Conservation (phyloP, 768 basidiomycete genomes). For the Termitomyces sp. region DNA sequence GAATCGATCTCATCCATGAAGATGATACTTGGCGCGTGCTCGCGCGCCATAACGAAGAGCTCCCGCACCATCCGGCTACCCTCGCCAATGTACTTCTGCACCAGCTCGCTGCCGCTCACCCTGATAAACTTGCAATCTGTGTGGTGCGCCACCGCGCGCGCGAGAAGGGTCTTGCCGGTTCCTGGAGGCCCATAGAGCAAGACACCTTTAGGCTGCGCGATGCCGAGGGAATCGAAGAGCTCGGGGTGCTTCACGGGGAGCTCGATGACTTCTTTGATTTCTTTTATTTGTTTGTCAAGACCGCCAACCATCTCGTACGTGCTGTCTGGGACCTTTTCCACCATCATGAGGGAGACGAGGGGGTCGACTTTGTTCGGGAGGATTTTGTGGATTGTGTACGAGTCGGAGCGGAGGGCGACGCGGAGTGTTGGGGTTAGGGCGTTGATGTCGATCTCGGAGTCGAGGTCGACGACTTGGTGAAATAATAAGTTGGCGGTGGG, state of each 20-base stretch:
- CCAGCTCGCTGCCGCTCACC: conserved; percentile 90
- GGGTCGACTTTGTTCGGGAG: conserved; percentile 98
- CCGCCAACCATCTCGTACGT: conserved; percentile 99
- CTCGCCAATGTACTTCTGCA: conserved; percentile 98
- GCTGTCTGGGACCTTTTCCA: conserved; percentile 98
- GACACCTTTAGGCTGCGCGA: conserved; percentile 96
- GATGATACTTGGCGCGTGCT: conserved; percentile 97
- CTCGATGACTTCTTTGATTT: conserved; percentile 96
- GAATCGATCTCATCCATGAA: conserved; percentile 99
- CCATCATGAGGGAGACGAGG: conserved; percentile 99
- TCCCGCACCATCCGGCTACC: conserved; percentile 96
- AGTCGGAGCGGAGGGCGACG: conserved; percentile 94
- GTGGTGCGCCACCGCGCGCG: conserved; percentile 95
- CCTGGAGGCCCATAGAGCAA: conserved; percentile 95
- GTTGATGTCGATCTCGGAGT: conserved; percentile 79
- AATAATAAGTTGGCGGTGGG: neutral
- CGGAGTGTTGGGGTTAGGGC: conserved; percentile 83
- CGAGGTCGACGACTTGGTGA: conserved; percentile 85
- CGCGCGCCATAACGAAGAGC: conserved; percentile 96
- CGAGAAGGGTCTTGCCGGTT: conserved; percentile 94
- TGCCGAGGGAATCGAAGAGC: conserved; percentile 93
- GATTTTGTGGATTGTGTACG: conserved; percentile 95
- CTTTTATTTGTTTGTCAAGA: conserved; percentile 92
- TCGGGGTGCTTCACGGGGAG: conserved; percentile 97
- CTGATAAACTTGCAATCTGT: conserved; percentile 98